phyloP scores from a whole-genome alignment of 805 yeast species.

The Kodamaea fukazawae region DNA sequence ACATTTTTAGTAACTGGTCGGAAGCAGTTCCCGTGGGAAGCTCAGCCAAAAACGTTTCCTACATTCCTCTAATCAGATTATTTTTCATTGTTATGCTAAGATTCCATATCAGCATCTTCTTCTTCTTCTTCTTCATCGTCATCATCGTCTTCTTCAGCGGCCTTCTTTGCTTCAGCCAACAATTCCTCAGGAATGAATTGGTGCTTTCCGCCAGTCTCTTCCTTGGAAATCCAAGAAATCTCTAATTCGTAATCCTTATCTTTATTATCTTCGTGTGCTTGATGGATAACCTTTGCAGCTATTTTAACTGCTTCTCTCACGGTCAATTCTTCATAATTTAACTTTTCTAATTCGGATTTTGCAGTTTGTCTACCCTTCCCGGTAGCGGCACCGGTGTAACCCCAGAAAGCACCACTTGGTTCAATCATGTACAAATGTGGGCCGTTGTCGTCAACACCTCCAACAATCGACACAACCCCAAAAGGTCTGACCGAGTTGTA shows the following conservation, averaged over 20 bases:
- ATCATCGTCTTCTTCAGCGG: slow-evolving; percentile 78
- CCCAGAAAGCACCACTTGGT: slow-evolving; percentile 98
- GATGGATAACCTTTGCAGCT: slow-evolving; percentile 89
- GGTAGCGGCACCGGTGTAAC: slow-evolving; percentile 94
- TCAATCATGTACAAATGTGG: slow-evolving; percentile 94
- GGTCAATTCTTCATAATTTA: slow-evolving; percentile 66
- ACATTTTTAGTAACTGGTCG: no score
- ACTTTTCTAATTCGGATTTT: slow-evolving; percentile 90
- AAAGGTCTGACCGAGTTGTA: slow-evolving; percentile 97
- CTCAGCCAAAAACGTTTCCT: no score
- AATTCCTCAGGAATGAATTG: slow-evolving; percentile 76
- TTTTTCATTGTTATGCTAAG: background rate
- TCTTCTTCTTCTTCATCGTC: slow-evolving; percentile 69
- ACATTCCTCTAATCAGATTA: no score
- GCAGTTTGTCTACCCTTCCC: slow-evolving; percentile 99
- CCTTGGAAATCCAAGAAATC: slow-evolving; percentile 78
- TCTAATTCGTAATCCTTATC: slow-evolving; percentile 97
- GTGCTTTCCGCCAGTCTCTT: slow-evolving; percentile 79
- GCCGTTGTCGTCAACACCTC: slow-evolving; percentile 89
- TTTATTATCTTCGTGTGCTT: slow-evolving; percentile 96
- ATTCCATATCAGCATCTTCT: slow-evolving; percentile 31
- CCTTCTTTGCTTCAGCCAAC: slow-evolving; percentile 76
- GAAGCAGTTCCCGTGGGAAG: no score
- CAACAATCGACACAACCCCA: slow-evolving; percentile 89
- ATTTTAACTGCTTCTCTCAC: slow-evolving; percentile 84